A percentile compares a stretch with the other conserved stretches of the same genome.
These are phyloP conservation scores for Coemansia sp. DNA, from an alignment of 192 early-diverging fungal species.

Conservation along the genomic window DNA sequence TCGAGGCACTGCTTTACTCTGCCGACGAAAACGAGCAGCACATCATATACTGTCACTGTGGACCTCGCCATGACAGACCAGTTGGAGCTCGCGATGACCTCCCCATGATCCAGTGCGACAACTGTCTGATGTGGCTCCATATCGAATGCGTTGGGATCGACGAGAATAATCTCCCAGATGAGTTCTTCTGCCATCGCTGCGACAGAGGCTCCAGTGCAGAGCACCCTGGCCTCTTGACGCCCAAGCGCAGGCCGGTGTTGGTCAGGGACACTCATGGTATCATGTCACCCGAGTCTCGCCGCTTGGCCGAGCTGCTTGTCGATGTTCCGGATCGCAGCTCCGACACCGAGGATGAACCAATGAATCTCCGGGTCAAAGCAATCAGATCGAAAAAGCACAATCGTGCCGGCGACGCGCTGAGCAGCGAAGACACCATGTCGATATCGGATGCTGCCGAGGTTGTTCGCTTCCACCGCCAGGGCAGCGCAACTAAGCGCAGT, in stretches of 20 bases:
- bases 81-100: slow-evolving; percentile 43
- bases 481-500: slow-evolving; percentile 24
- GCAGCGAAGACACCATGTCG: slow-evolving; percentile 53
- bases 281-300: slow-evolving; percentile 47
- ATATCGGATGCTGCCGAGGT: slow-evolving; percentile 49
- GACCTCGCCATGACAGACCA: slow-evolving; percentile 44
- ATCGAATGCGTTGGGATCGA: slow-evolving; percentile 64
- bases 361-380: slow-evolving; percentile 21
- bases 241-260: slow-evolving; percentile 18
- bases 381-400: not conserved
- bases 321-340: slow-evolving; percentile 37
- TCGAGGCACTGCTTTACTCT: slow-evolving; percentile 56
- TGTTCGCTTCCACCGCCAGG: slow-evolving; percentile 51
- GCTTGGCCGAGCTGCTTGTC: slow-evolving; percentile 44
- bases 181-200: slow-evolving; percentile 66
- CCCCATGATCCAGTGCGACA: slow-evolving; percentile 76
- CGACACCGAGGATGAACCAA: slow-evolving; percentile 50
- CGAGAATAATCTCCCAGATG: slow-evolving; percentile 58
- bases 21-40: slow-evolving; percentile 54
- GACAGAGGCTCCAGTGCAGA: slow-evolving; percentile 2
- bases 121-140: slow-evolving; percentile 72
- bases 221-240: slow-evolving; percentile 10
- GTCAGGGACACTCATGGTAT: slow-evolving; percentile 10
- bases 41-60: slow-evolving; percentile 55
- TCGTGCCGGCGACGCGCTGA: not conserved